Base-by-base conservation (phyloP, 1,284 basidiomycete genomes). In the Xerocomus nothofagi region DNA sequence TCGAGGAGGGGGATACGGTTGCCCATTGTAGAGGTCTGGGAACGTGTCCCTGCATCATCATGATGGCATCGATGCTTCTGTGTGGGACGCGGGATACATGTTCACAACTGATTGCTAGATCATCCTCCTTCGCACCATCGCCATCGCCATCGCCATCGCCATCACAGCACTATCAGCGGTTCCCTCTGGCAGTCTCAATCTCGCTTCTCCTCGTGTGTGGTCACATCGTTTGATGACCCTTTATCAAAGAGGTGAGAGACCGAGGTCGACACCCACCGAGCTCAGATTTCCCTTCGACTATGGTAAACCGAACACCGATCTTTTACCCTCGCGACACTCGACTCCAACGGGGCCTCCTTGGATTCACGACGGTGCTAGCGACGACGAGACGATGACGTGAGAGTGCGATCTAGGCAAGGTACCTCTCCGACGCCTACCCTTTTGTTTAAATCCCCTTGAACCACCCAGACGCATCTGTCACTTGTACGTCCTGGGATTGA, bases 221-320 rank as follows among this genome's bases (percentile, higher is more conserved):
- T 6, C 31, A 39, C 30, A 10, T 34, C 23, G 14, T 23, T 24
- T 7, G 39, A 30, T 33, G 37, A 26, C 3, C 3, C 26, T 10
- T 10, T 32, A 34, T 18, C 39, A 43, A 62, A 47, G 34, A 39
- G n/a, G 17, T 21, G 18, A 39, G 17, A 29, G 32, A 33, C 15
- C 6, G 23, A 27, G 23, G 10, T 31, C 2, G 18, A 27, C 33
- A n/a, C 4, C 34, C 46, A 24, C 29, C 17, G 26, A n/a, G n/a
- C 14, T 15, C 26, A 9, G 26, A 27, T 23, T 6, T 17, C 15
- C 15, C 29, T n/a, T 20, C 14, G n/a, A 26, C 29, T 33, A 18
- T 20, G 34, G 54, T 15, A 42, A 26, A 18, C 26, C 15, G 30
- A 20, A 18, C n/a, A 30, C 39, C 26, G 6, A 6, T 36, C 12